Evolutionary conservation across 768 basidiomycete species (phyloP).

Genomic region (Nevesoporus exiguus): DNA sequence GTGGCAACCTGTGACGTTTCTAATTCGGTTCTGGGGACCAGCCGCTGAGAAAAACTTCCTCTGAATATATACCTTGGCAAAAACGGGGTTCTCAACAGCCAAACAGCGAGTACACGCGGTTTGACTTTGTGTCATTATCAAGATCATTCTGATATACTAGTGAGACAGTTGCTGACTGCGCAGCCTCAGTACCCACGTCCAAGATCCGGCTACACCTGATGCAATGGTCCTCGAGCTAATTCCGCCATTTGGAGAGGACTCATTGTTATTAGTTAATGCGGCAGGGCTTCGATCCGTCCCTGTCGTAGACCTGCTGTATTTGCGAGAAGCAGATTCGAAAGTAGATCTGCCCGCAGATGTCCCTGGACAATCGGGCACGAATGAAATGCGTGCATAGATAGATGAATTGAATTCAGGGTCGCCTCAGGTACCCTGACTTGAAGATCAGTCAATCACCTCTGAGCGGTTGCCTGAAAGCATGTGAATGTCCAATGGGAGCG

Average conservation of each 20-base stretch:
- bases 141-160: neutral
- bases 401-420: constrained; percentile 32
- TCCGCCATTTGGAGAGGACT: constrained; percentile 17
- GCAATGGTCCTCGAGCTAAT: constrained; percentile 14
- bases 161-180: neutral
- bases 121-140: neutral
- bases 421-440: constrained; percentile 16
- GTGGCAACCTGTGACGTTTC: constrained; percentile 5
- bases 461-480: neutral
- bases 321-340: constrained; percentile 14
- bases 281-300: constrained; percentile 22
- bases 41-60: constrained; percentile 1
- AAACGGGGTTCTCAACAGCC: neutral
- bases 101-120: too few species aligned
- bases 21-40: neutral
- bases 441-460: constrained; percentile 17
- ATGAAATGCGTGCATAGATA: constrained; percentile 18
- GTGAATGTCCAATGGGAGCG: neutral
- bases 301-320: constrained; percentile 17
- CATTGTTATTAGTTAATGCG: constrained; percentile 8
- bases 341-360: constrained; percentile 15
- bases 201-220: neutral
- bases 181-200: neutral
- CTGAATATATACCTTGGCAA: constrained; percentile 9
- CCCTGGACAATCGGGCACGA: constrained; percentile 22